Evolutionary conservation across 306 rosid genomes (phyloP).

Genomic region (Cicer arietinum): DNA sequence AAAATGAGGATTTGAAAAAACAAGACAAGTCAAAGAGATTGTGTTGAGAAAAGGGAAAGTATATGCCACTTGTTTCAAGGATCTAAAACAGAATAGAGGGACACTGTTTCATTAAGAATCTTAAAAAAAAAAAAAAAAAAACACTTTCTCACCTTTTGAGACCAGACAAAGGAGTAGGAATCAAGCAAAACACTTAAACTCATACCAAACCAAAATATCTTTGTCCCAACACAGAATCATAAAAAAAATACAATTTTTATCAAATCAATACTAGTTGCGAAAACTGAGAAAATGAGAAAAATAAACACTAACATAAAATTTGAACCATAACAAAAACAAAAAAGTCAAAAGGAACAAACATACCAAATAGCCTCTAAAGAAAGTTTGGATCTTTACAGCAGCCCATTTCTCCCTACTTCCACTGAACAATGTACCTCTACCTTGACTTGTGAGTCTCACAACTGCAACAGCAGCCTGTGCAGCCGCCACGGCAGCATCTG

Average conservation of each 20-base stretch:
- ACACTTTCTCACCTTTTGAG: conserved; percentile 42
- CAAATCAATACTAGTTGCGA: neutral
- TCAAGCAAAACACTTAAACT: conserved; percentile 52
- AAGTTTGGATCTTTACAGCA: conserved; percentile 81
- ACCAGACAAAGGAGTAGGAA: conserved; percentile 57
- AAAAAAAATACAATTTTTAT: conserved; percentile 30
- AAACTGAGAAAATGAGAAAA: conserved; percentile 14
- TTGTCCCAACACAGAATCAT: conserved; percentile 22
- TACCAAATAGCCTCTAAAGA: conserved; percentile 92
- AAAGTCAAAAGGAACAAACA: conserved; percentile 11
- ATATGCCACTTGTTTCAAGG: conserved; percentile 49
- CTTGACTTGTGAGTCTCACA: conserved; percentile 78
- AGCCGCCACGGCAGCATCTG: conserved; percentile 85
- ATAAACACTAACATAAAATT: neutral
- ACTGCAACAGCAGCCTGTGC: conserved; percentile 95
- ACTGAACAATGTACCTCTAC: conserved; percentile 59
- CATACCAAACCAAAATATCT: conserved; percentile 37
- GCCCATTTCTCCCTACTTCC: conserved; percentile 74
- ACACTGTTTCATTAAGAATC: conserved; percentile 64
- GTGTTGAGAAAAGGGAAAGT: conserved; percentile 36
- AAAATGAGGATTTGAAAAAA: conserved; percentile 8
- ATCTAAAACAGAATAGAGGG: conserved; percentile 17
- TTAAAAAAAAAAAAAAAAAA: conserved; percentile 35
- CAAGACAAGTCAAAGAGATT: conserved; percentile 31
- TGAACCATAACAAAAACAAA: conserved; percentile 21